Percentiles rank a stretch among this genome's conserved stretches.
These are phyloP conservation scores for Neodidymelliopsis sp. DNA, from an alignment of 2,329 filamentous ascomycete species.

Conservation along the genomic window DNA sequence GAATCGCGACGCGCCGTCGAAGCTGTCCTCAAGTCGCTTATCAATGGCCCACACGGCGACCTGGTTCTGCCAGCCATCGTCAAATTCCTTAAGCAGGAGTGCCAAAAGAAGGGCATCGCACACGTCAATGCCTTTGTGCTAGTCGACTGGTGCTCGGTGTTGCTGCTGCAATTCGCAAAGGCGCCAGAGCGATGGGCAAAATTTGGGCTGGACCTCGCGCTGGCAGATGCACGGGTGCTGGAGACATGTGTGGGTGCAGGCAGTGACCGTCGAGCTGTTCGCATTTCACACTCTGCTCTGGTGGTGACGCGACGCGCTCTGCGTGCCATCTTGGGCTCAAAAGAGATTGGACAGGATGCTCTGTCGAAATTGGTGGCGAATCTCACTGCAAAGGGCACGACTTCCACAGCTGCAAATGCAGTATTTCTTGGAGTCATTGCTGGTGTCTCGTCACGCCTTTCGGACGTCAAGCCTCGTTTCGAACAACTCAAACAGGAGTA, in stretches of 20 bases:
- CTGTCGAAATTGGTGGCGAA: conserved; percentile 69
- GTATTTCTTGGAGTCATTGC: conserved; percentile 84
- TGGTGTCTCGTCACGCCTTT: conserved; percentile 80
- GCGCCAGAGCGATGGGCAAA: conserved; percentile 67
- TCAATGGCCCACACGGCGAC: conserved; percentile 66
- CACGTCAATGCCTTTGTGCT: conserved; percentile 84
- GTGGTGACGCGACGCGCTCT: conserved; percentile 81
- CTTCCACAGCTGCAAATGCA: conserved; percentile 73
- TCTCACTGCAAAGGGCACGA: conserved; percentile 72
- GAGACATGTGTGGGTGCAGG: conserved; percentile 73
- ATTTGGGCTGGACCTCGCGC: conserved; percentile 70
- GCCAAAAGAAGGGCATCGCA: conserved; percentile 78
- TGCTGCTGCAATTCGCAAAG: conserved; percentile 75
- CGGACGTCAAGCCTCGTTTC: conserved; percentile 68
- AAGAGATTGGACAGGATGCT: conserved; percentile 65
- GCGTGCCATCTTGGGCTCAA: conserved; percentile 72
- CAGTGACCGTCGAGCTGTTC: conserved; percentile 47
- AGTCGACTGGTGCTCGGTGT: conserved; percentile 84
- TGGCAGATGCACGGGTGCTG: conserved; percentile 74
- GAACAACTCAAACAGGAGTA: conserved; percentile 73
- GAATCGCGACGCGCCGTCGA: conserved; percentile 84
- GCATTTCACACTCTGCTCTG: conserved; percentile 76
- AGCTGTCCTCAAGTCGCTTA: conserved; percentile 74
- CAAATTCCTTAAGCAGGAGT: conserved; percentile 72
- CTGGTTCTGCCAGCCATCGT: conserved; percentile 69